A percentile compares a stretch with the other conserved stretches of the same genome.
phyloP scores from a whole-genome alignment of 768 basidiomycete genomes.

The Hypholoma sublateritium region DNA sequence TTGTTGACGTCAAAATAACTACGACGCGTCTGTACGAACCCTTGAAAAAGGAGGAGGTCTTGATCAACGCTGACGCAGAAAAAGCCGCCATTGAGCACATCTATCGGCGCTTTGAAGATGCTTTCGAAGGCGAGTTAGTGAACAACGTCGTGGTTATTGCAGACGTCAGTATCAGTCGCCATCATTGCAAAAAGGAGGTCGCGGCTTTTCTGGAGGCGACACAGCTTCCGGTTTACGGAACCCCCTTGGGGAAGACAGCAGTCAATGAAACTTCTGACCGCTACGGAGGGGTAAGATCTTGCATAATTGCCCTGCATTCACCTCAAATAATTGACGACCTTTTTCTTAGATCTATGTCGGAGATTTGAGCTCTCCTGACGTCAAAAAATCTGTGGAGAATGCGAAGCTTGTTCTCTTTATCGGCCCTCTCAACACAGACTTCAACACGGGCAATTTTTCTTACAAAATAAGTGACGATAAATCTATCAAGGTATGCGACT shows the following conservation, averaged over 20 bases:
- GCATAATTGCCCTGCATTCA: neutral
- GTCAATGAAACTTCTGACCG: constrained; percentile 9
- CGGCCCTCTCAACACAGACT: constrained; percentile 11
- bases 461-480: constrained; percentile 2
- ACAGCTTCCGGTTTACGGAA: constrained; percentile 12
- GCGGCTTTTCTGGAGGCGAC: constrained; percentile 8
- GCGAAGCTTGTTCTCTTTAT: constrained; percentile 11
- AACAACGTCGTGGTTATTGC: constrained; percentile 1
- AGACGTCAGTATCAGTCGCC: constrained; percentile 10
- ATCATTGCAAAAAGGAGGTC: constrained; percentile 9
- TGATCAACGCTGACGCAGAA: constrained; percentile 6
- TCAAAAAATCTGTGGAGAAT: constrained; percentile 10
- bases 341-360: constrained; percentile 8
- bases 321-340: neutral
- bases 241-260: constrained; percentile 12
- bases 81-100: constrained; percentile 8
- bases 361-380: constrained; percentile 2
- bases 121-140: constrained; percentile 1
- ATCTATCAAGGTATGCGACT: constrained; percentile 6
- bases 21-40: constrained; percentile 2
- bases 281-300: constrained; percentile 11
- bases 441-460: constrained; percentile 13
- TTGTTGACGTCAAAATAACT: constrained; percentile 4
- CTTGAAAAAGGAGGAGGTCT: neutral
- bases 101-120: constrained; percentile 5